These are phyloP conservation scores for Ascoidea asiatica DNA, from an alignment of 805 yeast species.

Conservation along the genomic window DNA sequence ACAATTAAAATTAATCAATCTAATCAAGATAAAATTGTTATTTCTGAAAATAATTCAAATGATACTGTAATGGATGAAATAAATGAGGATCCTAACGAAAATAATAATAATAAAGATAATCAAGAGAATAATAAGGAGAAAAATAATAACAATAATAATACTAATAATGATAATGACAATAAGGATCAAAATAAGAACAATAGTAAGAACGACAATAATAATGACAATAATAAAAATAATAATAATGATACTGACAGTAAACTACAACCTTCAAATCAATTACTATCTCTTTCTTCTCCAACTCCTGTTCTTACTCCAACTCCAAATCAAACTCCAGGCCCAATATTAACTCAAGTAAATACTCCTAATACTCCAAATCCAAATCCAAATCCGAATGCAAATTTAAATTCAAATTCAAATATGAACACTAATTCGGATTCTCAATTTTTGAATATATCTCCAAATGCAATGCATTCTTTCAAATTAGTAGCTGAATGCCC, in stretches of 20 bases:
- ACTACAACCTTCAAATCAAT: neutral
- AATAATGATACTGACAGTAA: neutral
- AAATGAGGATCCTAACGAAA: conserved; percentile 2
- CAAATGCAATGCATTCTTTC: conserved; percentile 67
- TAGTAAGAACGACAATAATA: too few species aligned
- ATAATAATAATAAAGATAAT: neutral
- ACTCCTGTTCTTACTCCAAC: neutral
- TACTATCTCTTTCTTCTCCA: neutral
- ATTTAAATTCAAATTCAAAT: conserved; percentile 13
- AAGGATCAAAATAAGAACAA: too few species aligned
- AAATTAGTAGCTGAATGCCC: conserved; percentile 94
- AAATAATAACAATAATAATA: neutral
- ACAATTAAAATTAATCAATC: conserved; percentile 1
- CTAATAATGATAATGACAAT: neutral
- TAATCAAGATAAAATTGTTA: conserved; percentile 1
- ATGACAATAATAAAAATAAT: neutral
- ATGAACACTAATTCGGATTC: conserved; percentile 25
- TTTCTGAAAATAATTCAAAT: conserved; percentile 2
- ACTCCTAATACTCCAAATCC: conserved; percentile 13
- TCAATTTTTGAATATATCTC: conserved; percentile 26
- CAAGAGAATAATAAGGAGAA: neutral
- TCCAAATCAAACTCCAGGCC: neutral
- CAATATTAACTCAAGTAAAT: conserved; percentile 13
- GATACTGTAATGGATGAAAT: conserved; percentile 4
- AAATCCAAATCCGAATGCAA: too few species aligned